Percentiles rank a stretch among this genome's conserved stretches.
Evolutionary conservation across 495 filamentous ascomycete species (phyloP).

Genomic region (Aspergillus olivimuriae): DNA sequence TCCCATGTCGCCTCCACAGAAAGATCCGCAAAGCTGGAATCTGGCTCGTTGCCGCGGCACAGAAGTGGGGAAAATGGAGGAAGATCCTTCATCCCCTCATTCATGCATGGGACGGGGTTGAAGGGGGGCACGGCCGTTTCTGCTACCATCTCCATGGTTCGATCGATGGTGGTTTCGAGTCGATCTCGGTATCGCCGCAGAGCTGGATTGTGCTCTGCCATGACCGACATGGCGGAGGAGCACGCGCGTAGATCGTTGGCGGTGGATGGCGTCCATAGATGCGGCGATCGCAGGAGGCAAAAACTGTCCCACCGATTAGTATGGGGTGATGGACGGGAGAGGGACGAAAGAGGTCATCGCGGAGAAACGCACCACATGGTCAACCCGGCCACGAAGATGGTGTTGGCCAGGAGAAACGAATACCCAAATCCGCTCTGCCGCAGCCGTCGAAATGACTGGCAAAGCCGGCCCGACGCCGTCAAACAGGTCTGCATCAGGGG

Average conservation of each 20-base stretch:
- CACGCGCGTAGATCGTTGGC: conserved; percentile 38
- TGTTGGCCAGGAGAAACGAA: conserved; percentile 36
- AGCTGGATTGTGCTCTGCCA: conserved; percentile 35
- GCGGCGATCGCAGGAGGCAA: conserved; percentile 20
- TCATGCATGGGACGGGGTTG: background rate
- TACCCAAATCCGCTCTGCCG: conserved; percentile 33
- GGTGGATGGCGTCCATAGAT: conserved; percentile 31
- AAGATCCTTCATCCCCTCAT: background rate
- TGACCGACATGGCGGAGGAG: conserved; percentile 34
- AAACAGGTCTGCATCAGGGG: conserved; percentile 24
- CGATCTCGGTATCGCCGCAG: conserved; percentile 38
- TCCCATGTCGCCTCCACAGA: too few species aligned
- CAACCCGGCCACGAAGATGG: conserved; percentile 35
- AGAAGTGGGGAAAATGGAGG: too few species aligned
- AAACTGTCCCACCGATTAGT: conserved; percentile 6
- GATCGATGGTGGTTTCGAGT: conserved; percentile 33
- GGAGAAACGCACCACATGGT: conserved; percentile 31
- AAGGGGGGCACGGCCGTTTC: background rate
- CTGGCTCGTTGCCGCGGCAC: too few species aligned
- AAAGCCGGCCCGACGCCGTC: conserved; percentile 31
- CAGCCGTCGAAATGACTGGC: conserved; percentile 36
- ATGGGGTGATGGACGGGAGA: too few species aligned
- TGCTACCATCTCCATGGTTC: conserved; percentile 30
- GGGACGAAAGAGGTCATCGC: too few species aligned
- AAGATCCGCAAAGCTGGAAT: too few species aligned